Evolutionary conservation across 1,284 basidiomycete genomes (phyloP).

Genomic region (Wallemia hederae): DNA sequence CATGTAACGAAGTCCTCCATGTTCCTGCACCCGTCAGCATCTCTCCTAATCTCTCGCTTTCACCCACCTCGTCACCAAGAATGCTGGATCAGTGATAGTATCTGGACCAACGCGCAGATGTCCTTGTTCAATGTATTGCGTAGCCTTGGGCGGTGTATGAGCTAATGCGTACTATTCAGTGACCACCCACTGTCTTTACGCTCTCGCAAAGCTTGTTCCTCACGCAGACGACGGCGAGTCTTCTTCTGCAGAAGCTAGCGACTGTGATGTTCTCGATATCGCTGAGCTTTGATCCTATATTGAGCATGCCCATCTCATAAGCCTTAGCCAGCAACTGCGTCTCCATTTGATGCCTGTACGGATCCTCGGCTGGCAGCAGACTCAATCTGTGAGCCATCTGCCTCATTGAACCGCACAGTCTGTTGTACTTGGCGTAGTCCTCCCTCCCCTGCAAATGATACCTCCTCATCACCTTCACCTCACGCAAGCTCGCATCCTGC

Average conservation of each 20-base stretch:
- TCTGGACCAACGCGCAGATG: conserved; percentile 92
- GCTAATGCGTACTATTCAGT: background rate
- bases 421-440: conserved; percentile 98
- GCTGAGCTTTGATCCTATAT: conserved; percentile 45
- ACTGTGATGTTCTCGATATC: conserved; percentile 89
- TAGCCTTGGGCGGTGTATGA: conserved; percentile 29
- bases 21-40: conserved; percentile 19
- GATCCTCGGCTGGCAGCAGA: conserved; percentile 63
- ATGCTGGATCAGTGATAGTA: conserved; percentile 85
- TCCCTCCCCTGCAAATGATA: conserved; percentile 87
- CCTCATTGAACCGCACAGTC: conserved; percentile 62
- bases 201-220: conserved; percentile 84
- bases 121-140: conserved; percentile 90
- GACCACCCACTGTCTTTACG: conserved; percentile 50
- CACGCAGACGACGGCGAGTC: conserved; percentile 77
- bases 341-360: conserved; percentile 62
- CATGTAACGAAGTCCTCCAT: conserved; percentile 99
- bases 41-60: background rate
- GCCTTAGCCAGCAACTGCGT: conserved; percentile 66
- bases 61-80: conserved; percentile 55
- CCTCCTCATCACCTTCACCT: conserved; percentile 78
- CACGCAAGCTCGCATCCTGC: conserved; percentile 67
- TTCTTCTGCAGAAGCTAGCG: conserved; percentile 65
- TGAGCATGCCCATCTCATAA: conserved; percentile 84
- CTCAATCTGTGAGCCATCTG: conserved; percentile 64